These are phyloP conservation scores for Tricholoma saponaceum DNA, from an alignment of 768 basidiomycete species.

Conservation along the genomic window DNA sequence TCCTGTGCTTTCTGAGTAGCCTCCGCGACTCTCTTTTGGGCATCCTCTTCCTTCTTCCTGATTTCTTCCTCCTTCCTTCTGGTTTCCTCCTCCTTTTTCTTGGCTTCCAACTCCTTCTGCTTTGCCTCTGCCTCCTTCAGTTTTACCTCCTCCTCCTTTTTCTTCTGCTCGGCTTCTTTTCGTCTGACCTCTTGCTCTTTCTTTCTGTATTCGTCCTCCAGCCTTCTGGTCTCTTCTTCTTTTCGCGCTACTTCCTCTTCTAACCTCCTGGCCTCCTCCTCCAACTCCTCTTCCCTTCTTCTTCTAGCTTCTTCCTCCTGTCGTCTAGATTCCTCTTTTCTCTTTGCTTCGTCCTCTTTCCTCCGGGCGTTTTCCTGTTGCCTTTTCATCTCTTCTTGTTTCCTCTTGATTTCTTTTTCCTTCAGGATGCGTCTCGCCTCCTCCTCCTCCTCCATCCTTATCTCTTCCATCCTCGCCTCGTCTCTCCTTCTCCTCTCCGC, in stretches of 20 bases:
- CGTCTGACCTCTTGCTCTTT: slow-evolving; percentile 17
- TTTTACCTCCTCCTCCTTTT: slow-evolving; percentile 21
- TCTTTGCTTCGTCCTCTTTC: slow-evolving; percentile 18
- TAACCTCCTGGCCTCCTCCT: slow-evolving; percentile 23
- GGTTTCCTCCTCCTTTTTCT: slow-evolving; percentile 21
- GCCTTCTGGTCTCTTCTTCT: slow-evolving; percentile 24
- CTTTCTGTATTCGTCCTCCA: slow-evolving; percentile 16
- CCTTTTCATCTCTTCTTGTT: slow-evolving; percentile 21
- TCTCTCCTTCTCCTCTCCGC: slow-evolving; percentile 12
- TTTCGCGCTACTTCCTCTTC: slow-evolving; percentile 25
- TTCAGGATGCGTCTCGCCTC: slow-evolving; percentile 16
- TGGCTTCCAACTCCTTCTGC: slow-evolving; percentile 22
- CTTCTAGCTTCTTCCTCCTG: slow-evolving; percentile 16
- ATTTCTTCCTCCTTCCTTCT: slow-evolving; percentile 16
- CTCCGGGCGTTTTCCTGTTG: slow-evolving; percentile 23
- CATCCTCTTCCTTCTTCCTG: slow-evolving; percentile 31
- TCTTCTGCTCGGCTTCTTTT: slow-evolving; percentile 18
- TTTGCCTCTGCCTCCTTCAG: slow-evolving; percentile 21
- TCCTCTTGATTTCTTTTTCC: slow-evolving; percentile 18
- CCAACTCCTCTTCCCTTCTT: slow-evolving; percentile 21
- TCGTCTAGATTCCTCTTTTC: slow-evolving; percentile 21
- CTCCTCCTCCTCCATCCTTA: slow-evolving; percentile 10
- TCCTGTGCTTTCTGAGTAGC: slow-evolving; percentile 13
- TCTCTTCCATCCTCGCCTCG: too few relatives aligned
- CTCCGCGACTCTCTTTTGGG: slow-evolving; percentile 28